Evolutionary conservation across 176 grass and related monocot species (phyloP).

Genomic region (maize (Zea mays)): Zm-B73-REFERENCE-NAM-5.0 NC_050101.1:166672001-166672500

Average conservation of each 20-base stretch:
- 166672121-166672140: background rate
- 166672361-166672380: no score
- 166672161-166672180: constrained; percentile 66
- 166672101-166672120: background rate
- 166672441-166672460: background rate
- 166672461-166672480: background rate
- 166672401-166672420: background rate
- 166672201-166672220: constrained; percentile 15
- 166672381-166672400: background rate
- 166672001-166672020: background rate
- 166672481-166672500: background rate
- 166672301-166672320: constrained; percentile 1
- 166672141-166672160: constrained; percentile 78
- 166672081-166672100: background rate
- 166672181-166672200: constrained; percentile 3
- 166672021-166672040: background rate
- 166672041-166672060: background rate
- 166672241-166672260: background rate
- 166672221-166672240: background rate
- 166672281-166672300: background rate
- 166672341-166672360: background rate
- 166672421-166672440: background rate
- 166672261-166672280: background rate
- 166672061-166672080: background rate
- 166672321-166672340: background rate